Percentiles rank a stretch among this genome's conserved stretches.
phyloP scores from a whole-genome alignment of 225 moss, liverwort and hornwort species.

The Bryoerythrophyllum caledonicum region DNA sequence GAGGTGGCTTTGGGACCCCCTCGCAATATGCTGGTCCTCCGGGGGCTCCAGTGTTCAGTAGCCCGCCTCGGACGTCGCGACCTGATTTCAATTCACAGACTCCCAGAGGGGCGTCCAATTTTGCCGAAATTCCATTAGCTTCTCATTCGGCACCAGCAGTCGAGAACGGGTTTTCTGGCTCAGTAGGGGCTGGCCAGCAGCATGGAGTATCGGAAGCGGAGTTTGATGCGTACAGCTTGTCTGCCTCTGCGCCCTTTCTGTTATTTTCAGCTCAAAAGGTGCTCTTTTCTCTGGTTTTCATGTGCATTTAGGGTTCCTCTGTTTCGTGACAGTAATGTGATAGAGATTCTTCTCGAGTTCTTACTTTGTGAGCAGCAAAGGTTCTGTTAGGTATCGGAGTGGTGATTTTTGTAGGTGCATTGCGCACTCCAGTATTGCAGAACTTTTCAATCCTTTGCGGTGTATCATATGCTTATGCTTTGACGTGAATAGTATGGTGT shows the following conservation, averaged over 20 bases:
- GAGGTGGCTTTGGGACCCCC: slow-evolving; percentile 36
- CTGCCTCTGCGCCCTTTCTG: slow-evolving; percentile 80
- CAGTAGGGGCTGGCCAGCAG: slow-evolving; percentile 40
- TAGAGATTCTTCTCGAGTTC: background rate
- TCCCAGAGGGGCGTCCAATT: slow-evolving; percentile 49
- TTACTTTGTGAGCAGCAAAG: background rate
- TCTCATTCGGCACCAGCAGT: slow-evolving; percentile 45
- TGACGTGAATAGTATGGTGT: slow-evolving; percentile 8
- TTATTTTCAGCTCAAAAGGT: slow-evolving; percentile 94
- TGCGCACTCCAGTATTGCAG: background rate
- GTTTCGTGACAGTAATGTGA: background rate
- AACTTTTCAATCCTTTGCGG: background rate
- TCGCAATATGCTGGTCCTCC: slow-evolving; percentile 50
- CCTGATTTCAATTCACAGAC: slow-evolving; percentile 54
- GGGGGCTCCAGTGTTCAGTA: slow-evolving; percentile 64
- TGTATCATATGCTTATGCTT: background rate
- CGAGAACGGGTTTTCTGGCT: slow-evolving; percentile 39
- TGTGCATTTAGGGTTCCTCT: slow-evolving; percentile 1
- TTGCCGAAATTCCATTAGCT: slow-evolving; percentile 86
- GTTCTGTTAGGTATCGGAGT: background rate
- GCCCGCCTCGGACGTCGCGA: slow-evolving; percentile 57
- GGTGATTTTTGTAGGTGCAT: background rate
- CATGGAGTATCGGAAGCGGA: slow-evolving; percentile 61
- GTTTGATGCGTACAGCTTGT: slow-evolving; percentile 78
- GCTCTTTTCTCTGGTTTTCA: slow-evolving; percentile 8